Base-by-base conservation (phyloP, 768 basidiomycete genomes). In the Ramaria sp. region DNA sequence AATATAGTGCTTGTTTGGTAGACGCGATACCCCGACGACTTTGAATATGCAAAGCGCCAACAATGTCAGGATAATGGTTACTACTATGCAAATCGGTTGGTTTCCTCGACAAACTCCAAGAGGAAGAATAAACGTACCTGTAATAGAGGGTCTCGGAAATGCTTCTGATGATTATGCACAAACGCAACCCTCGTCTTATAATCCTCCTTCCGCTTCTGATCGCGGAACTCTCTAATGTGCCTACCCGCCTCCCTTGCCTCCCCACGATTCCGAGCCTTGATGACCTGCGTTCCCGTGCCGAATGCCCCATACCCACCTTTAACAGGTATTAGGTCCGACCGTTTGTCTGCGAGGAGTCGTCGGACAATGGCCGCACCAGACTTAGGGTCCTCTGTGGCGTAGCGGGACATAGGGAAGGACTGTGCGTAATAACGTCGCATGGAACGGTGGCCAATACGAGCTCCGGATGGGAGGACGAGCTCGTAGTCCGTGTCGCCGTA, bases 211-310 rank as follows among this genome's bases (percentile, higher is more conserved):
- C 80, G 73, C 61, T 73, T 79, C 65, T 87, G 82, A 64, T 96
- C 94, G 58, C 85, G 75, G 71, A 86, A 88, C 63, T 92, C 86
- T 52, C 82, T 74, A 1, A 89, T 78, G 67, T 94, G 89, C 44
- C 89, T 77, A 13, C 85, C 90, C 20, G 95, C 95, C 67, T 97
- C 86, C 59, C 79, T 78, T 13, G 96, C 96, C 70, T 98, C 95
- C 1, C 96, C 96, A n/a, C 77, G 77, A 71, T 98, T 98, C 50
- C 91, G 76, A 20, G 92, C 95, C 66, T 85, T 89, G 57, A 97
- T 78, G 9, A 93, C 85, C 30, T 90, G 79, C 7, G 78, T 83
- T 1, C 90, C 92, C 9, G 70, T 70, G 1, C 94, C 94, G 62
- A 76, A 93, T 2, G 89, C 90, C 24, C 94, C 93, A 58, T 82